Evolutionary conservation across 2,329 filamentous ascomycete genomes (phyloP), one percentile per base, ranked within the genome.

Genomic region (Pestalotiopsis sp.): DNA sequence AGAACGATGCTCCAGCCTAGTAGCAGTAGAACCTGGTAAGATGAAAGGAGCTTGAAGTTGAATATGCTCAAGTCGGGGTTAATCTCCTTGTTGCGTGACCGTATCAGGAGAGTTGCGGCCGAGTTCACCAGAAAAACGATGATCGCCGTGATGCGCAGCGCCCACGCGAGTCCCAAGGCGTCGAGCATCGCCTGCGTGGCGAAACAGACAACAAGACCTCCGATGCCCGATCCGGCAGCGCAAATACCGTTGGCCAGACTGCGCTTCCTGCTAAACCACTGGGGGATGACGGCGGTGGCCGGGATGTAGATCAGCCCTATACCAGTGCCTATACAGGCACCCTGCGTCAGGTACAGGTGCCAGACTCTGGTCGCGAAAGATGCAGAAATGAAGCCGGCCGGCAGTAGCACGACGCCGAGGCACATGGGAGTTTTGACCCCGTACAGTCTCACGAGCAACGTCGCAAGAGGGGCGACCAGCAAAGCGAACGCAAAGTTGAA

Each of bases 261-360:
- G 2, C 89, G 81, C n/a, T 82, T 82, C 4, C 83, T 85, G 4
- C 82, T 83, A 73, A 92, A 92, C 88, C 89, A 91, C 70, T 91
- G 89, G 1, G 89, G 84, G 0, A 85, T 80, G 60, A 91, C 86
- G 2, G 84, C 85, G 0, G 88, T 85, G 3, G 81, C 82, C 0
- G 84, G 85, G 0, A 90, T 84, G 72, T 88, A 91, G 0, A 88
- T 75, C 58, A 90, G 86, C 0, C 89, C 89, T 80, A 91, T 87
- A 0, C 89, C 89, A 68, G 85, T 80, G 1, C 89, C 89, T 65
- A 91, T 89, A 66, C 86, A 85, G 0, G 90, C 75, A 0, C 89
- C 89, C 70, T 91, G 88, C 1, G 81, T 82, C 11, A 59, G 14
- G 4, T 59, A 59, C 4, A 59, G 57, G 25, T 59, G 57, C 57